phyloP scores from a whole-genome alignment of 768 basidiomycete species.

The Lentinula aciculospora region DNA sequence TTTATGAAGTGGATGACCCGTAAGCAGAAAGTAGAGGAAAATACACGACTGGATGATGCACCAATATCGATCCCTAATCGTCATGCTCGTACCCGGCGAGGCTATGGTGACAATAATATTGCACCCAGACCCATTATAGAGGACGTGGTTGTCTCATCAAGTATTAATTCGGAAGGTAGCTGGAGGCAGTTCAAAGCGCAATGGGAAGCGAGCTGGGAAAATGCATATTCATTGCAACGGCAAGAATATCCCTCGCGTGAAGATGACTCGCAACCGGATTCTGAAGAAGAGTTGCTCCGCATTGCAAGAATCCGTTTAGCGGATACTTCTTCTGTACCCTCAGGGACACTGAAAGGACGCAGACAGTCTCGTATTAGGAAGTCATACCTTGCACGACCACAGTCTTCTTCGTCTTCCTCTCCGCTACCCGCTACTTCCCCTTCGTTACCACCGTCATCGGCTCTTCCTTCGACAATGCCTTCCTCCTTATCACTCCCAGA shows the following conservation, averaged over 20 bases:
- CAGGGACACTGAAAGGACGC: not conserved
- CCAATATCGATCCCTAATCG: not conserved
- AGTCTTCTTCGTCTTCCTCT: not conserved
- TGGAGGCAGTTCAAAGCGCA: slow-evolving; percentile 4
- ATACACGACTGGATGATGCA: not conserved
- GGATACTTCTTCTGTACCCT: not conserved
- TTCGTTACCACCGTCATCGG: not conserved
- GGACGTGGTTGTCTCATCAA: not conserved
- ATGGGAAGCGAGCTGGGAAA: slow-evolving; percentile 3
- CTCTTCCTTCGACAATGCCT: not conserved
- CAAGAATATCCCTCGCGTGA: not conserved
- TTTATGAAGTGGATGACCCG: not conserved
- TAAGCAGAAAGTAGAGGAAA: not conserved
- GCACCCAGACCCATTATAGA: not conserved
- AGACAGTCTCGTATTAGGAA: not conserved
- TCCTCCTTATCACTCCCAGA: not conserved
- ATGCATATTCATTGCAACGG: not conserved
- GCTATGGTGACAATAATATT: not conserved
- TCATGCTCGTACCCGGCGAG: not conserved
- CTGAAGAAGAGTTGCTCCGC: not conserved
- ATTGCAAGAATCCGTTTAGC: not conserved
- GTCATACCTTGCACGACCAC: not conserved
- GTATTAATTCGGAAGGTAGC: not conserved
- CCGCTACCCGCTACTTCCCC: slow-evolving; percentile 1
- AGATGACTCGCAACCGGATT: not conserved